These are phyloP conservation scores for Tulasnella sp. DNA, from an alignment of 768 basidiomycete genomes.

Conservation along the genomic window DNA sequence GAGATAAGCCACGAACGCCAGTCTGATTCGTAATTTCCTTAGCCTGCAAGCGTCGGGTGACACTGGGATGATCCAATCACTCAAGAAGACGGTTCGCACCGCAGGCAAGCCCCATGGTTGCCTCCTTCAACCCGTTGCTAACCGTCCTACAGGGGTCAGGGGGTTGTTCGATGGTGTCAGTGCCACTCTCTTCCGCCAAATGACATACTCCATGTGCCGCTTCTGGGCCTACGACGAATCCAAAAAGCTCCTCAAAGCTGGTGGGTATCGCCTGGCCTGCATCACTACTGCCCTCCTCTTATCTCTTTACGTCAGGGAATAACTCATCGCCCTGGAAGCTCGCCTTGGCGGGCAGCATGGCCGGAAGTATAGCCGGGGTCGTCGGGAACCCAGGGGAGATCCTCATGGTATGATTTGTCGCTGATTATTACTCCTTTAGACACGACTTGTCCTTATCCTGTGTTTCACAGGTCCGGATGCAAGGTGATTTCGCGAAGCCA, in stretches of 20 bases:
- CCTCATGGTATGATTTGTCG: conserved; percentile 3
- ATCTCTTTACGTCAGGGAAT: conserved; percentile 29
- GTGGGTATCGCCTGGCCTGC: conserved; percentile 23
- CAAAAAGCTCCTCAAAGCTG: conserved; percentile 67
- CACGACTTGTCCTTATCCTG: conserved; percentile 21
- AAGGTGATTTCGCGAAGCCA: conserved; percentile 82
- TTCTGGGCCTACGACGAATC: conserved; percentile 91
- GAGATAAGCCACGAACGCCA: neutral
- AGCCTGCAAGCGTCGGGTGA: conserved; percentile 77
- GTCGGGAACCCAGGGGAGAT: conserved; percentile 80
- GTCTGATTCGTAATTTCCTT: neutral
- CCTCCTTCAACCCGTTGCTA: neutral
- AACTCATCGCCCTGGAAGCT: conserved; percentile 72
- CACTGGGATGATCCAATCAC: conserved; percentile 72
- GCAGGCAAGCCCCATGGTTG: conserved; percentile 39
- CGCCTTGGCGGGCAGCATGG: conserved; percentile 72
- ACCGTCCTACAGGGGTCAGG: conserved; percentile 26
- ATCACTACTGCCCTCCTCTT: neutral
- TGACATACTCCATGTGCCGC: conserved; percentile 85
- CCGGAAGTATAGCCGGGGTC: conserved; percentile 73
- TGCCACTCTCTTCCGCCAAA: conserved; percentile 83
- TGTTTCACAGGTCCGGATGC: conserved; percentile 53
- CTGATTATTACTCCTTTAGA: neutral
- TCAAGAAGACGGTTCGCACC: conserved; percentile 69
- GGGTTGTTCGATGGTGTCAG: conserved; percentile 80